A percentile compares a stretch with the other conserved stretches of the same genome.
phyloP scores from a whole-genome alignment of 768 basidiomycete species.

The Mrakia frigida region DNA sequence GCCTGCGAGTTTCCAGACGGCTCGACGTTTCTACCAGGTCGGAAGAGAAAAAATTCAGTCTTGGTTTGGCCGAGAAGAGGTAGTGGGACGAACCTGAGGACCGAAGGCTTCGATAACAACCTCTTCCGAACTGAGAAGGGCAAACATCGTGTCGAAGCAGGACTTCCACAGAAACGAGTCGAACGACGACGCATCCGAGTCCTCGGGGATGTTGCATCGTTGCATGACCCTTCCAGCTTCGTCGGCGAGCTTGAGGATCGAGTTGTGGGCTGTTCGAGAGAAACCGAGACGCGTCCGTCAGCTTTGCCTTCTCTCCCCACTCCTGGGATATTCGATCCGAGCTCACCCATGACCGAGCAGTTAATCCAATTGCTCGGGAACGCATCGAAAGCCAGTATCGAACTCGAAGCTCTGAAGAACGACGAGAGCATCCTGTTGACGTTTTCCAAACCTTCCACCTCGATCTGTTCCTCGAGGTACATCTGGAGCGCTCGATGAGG shows the following conservation, averaged over 20 bases:
- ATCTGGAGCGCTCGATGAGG: slow-evolving; percentile 68
- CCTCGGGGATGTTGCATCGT: slow-evolving; percentile 60
- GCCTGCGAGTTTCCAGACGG: slow-evolving; percentile 92
- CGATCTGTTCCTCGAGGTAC: slow-evolving; percentile 72
- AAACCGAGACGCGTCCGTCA: not conserved
- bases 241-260: slow-evolving; percentile 81
- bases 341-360: slow-evolving; percentile 44
- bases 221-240: slow-evolving; percentile 71
- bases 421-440: slow-evolving; percentile 67
- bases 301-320: not conserved
- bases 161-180: slow-evolving; percentile 74
- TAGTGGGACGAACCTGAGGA: slow-evolving; percentile 61
- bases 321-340: not conserved
- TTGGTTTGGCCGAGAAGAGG: not conserved
- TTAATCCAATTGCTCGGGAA: slow-evolving; percentile 91
- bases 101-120: slow-evolving; percentile 91
- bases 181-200: slow-evolving; percentile 61
- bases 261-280: slow-evolving; percentile 78
- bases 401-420: slow-evolving; percentile 73
- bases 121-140: slow-evolving; percentile 80
- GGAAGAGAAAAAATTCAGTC: not conserved
- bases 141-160: slow-evolving; percentile 72
- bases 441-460: slow-evolving; percentile 79
- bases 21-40: slow-evolving; percentile 72
- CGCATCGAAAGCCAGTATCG: slow-evolving; percentile 78